Base-by-base conservation (phyloP, 768 basidiomycete species). In the Suillus bovinus region DNA sequence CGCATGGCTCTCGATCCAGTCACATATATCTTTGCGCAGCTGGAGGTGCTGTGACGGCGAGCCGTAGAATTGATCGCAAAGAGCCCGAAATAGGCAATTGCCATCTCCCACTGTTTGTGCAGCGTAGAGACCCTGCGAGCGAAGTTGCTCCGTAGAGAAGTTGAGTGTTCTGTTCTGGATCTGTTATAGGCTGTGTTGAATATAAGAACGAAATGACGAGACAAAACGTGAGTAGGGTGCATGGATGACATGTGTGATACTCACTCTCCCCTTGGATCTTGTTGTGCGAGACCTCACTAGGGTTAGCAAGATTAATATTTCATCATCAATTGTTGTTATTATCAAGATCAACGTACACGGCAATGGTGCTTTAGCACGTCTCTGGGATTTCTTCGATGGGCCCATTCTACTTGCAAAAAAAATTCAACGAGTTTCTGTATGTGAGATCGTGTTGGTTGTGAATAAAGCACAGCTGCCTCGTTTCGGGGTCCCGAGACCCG, bases 81-180 rank as follows among this genome's bases (percentile, higher is more conserved):
- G 81, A 0, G 94, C 93, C 52, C 94, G 88, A 76, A 96, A 97
- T 65, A 97, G 85, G 75, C 94, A 97, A 77, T 96, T 96, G 53
- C 95, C 94, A 74, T 96, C 91, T 57, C 93, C 94, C 47, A 93
- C 75, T 20, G 91, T 96, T 66, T 86, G 81, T 4, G 91, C 91
- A n/a, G 94, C 89, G 72, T 96, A 96, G 10, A 96, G 80, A 3
- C 93, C 93, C 58, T 94, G 78, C 6, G 86, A 81, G 55, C 86
- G 84, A 42, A 96, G 86, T 76, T 95, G 92, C 59, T 81, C 79
- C 7, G 81, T 85, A 66, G n/a, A 96, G 86, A 57, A 81, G 82
- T 61, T 84, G 82, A 24, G 85, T 86, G 73, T 85, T 90, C 68
- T 85, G 79, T 44, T 80, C 80, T 59, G 89, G 87, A 77, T 89